Evolutionary conservation across 371 early-diverging fungal species (phyloP), one percentile per base, ranked within the genome.

Genomic region (Mucor irregularis): DNA sequence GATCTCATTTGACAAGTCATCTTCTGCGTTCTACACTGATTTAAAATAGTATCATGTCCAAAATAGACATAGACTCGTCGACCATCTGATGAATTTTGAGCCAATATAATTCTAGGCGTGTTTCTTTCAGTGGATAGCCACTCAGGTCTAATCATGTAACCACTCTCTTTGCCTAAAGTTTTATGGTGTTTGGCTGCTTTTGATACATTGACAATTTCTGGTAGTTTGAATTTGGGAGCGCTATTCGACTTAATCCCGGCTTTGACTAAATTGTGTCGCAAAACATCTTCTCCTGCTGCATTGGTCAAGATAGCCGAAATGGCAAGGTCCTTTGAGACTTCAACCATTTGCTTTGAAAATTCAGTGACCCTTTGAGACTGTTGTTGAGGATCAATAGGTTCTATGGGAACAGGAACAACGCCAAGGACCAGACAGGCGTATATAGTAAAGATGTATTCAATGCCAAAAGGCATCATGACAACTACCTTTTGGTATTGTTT

Each of bases 371-470:
- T 81, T 22, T 69, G 66, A 5, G 63, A 37, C 17, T 69, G 64
- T 8, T 63, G 61, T 16, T 69, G 62, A 2, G 71, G 66, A 46
- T 92, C 93, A 6, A 85, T 82, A 33, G 83, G 81, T 29, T 85
- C 75, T 10, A 92, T 61, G 1, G 92, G 89, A 16, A 94, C 85
- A 11, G 89, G 84, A 2, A 89, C 69, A 1, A 90, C 76, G 13
- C 94, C 94, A 6, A 89, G 70, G 3, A 86, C 84, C 64, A 93
- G 68, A 63, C 92, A 91, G 6, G 91, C 92, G 66, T 91, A 89
- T 13, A 94, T 68, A 1, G 88, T 81, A n/a, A 78, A 71, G 2
- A 90, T 74, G 64, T 85, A 88, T 47, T 92, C 93, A 24, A 90
- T 51, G 8, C 91, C 84, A 58, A 82, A 89, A 2, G 90, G 78